phyloP scores from a whole-genome alignment of 768 basidiomycete species.

The Xerocomellus intermedius region DNA sequence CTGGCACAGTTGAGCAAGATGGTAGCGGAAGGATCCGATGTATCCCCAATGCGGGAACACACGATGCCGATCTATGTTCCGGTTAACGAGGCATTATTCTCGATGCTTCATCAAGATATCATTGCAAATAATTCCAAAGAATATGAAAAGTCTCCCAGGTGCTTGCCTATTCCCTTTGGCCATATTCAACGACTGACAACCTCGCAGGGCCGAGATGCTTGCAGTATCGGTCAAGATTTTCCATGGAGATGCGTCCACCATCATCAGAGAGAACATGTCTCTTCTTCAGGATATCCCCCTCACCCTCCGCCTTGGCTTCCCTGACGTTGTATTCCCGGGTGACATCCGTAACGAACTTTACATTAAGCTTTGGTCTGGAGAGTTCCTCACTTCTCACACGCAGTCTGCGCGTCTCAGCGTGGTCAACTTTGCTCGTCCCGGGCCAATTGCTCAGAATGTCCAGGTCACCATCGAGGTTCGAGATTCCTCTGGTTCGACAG shows the following conservation, averaged over 20 bases:
- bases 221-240: constrained; percentile 85
- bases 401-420: constrained; percentile 57
- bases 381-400: constrained; percentile 62
- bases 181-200: background rate
- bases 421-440: constrained; percentile 58
- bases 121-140: constrained; percentile 76
- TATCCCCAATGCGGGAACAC: constrained; percentile 68
- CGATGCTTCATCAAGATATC: constrained; percentile 94
- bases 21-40: constrained; percentile 60
- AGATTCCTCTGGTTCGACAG: constrained; percentile 60
- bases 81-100: constrained; percentile 79
- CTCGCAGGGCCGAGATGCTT: constrained; percentile 75
- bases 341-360: constrained; percentile 93
- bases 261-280: constrained; percentile 82
- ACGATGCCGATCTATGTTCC: constrained; percentile 88
- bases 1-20: constrained; percentile 72
- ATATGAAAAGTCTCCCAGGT: constrained; percentile 82
- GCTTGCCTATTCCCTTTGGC: constrained; percentile 20
- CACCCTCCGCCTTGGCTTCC: constrained; percentile 87
- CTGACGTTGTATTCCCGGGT: constrained; percentile 94
- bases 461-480: constrained; percentile 92
- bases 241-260: constrained; percentile 72
- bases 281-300: constrained; percentile 78
- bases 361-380: constrained; percentile 93
- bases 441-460: constrained; percentile 53